Percentiles rank a stretch among this genome's conserved stretches.
phyloP scores from a whole-genome alignment of 306 rosid genomes.

The Prinsepia uniflora region DNA sequence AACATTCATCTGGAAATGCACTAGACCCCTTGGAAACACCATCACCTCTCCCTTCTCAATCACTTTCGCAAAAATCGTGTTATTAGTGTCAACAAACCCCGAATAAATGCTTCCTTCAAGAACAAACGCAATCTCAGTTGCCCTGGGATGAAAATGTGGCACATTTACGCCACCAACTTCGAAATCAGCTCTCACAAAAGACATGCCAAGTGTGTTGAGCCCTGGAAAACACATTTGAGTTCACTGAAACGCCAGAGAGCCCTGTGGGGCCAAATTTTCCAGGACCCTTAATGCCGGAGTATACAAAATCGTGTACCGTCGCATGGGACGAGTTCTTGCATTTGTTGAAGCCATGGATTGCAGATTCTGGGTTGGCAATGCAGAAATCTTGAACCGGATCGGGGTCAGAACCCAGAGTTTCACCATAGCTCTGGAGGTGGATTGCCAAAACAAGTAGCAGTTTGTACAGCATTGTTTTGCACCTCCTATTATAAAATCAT shows the following conservation, averaged over 20 bases:
- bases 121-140: constrained; percentile 76
- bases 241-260: constrained; percentile 54
- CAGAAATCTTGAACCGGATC: constrained; percentile 88
- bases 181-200: constrained; percentile 77
- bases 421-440: constrained; percentile 31
- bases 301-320: constrained; percentile 66
- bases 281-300: constrained; percentile 57
- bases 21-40: constrained; percentile 80
- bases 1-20: constrained; percentile 92
- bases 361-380: constrained; percentile 35
- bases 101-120: constrained; percentile 71
- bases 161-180: constrained; percentile 70
- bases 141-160: constrained; percentile 89
- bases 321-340: constrained; percentile 77
- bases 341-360: constrained; percentile 16
- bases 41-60: constrained; percentile 88
- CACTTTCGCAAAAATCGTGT: constrained; percentile 67
- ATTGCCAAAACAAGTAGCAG: constrained; percentile 20
- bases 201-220: constrained; percentile 86
- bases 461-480: constrained; percentile 31
- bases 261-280: constrained; percentile 63
- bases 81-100: constrained; percentile 72
- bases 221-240: constrained; percentile 70
- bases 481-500: constrained; percentile 7
- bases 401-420: constrained; percentile 65